phyloP scores from a whole-genome alignment of 2,329 filamentous ascomycete species.

The Fusarium sacchari region DNA sequence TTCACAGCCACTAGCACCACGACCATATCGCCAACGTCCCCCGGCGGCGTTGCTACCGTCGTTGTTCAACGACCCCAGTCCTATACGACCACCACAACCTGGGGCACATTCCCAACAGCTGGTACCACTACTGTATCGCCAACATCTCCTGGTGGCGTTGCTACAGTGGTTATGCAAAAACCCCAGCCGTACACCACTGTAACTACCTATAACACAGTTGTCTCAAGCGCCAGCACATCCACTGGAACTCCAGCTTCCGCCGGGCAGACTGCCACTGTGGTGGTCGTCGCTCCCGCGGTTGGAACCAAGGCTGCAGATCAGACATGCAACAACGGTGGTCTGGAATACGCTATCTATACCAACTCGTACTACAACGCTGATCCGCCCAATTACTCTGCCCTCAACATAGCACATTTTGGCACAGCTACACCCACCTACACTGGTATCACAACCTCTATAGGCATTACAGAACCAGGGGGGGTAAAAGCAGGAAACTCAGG shows the following conservation, averaged over 20 bases:
- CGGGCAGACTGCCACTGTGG: not conserved
- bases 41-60: not conserved
- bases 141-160: not conserved
- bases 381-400: not conserved
- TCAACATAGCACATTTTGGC: not conserved
- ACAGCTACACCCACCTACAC: not conserved
- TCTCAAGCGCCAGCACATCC: not conserved
- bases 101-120: not conserved
- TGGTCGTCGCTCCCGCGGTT: not conserved
- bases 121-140: not conserved
- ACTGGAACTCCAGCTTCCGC: not conserved
- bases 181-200: not conserved
- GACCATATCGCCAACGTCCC: not conserved
- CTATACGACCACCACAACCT: not conserved
- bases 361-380: not conserved
- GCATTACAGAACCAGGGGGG: not conserved
- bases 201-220: not conserved
- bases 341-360: not conserved
- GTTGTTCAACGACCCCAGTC: not conserved
- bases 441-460: not conserved
- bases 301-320: conserved; percentile 1
- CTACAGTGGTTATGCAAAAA: not conserved
- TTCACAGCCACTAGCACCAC: not conserved
- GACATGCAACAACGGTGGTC: not conserved
- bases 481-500: not conserved